Evolutionary conservation across 2,329 filamentous ascomycete species (phyloP).

Genomic region (Elsinoe fawcettii): DNA sequence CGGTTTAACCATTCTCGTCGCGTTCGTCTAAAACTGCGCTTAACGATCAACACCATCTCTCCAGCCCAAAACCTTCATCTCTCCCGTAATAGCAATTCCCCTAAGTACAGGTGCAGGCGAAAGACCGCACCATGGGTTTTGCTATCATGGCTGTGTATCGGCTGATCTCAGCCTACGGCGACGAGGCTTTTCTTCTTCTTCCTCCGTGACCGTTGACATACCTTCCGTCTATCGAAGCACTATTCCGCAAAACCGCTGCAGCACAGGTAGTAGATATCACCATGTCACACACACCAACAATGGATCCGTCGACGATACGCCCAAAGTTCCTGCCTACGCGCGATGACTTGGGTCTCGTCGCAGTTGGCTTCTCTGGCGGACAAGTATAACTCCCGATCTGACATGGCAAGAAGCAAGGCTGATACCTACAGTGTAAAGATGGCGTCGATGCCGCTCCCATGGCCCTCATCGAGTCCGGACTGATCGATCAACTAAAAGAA

Average conservation of each 20-base stretch:
- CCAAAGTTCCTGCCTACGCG: conserved; percentile 73
- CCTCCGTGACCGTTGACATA: conserved; percentile 6
- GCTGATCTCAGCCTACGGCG: conserved; percentile 1
- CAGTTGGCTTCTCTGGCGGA: conserved; percentile 92
- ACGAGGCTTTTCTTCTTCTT: conserved; percentile 1
- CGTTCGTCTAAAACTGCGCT: conserved; percentile 15
- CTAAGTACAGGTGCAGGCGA: conserved; percentile 18
- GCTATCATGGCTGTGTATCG: conserved; percentile 7
- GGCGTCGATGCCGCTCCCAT: conserved; percentile 87
- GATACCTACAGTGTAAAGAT: conserved; percentile 61
- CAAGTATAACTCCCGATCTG: conserved; percentile 53
- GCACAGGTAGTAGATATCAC: not conserved
- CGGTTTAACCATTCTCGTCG: not conserved
- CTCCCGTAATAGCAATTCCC: conserved; percentile 10
- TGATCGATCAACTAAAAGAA: conserved; percentile 71
- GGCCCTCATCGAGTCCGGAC: conserved; percentile 79
- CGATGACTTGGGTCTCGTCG: conserved; percentile 80
- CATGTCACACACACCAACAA: conserved; percentile 18
- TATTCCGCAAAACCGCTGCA: not conserved
- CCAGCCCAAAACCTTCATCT: conserved; percentile 8
- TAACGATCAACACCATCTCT: conserved; percentile 6
- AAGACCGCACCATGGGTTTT: conserved; percentile 6
- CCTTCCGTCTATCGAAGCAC: not conserved
- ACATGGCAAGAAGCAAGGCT: conserved; percentile 8
- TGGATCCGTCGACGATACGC: conserved; percentile 48